Conservation (phyloP, 108 stramenopile genomes). For the Pseudonitzschia delicatissima region DNA sequence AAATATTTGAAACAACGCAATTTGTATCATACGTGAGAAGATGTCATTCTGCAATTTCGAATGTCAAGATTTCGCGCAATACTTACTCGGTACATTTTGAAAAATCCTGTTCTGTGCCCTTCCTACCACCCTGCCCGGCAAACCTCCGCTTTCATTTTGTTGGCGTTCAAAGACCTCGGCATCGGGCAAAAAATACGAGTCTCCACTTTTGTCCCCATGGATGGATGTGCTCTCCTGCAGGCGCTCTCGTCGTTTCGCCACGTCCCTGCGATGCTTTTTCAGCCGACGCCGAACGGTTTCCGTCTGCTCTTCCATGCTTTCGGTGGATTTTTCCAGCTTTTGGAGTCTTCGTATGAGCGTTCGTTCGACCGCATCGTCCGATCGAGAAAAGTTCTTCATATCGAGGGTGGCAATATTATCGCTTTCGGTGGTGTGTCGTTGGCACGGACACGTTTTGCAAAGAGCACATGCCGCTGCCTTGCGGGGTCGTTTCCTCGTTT, state of each 20-base stretch:
- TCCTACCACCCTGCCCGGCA: conserved; percentile 2
- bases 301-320: conserved; percentile 27
- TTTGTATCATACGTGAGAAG: neutral
- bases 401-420: conserved; percentile 5
- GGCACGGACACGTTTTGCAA: conserved; percentile 41
- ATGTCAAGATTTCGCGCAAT: neutral
- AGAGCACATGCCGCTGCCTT: conserved; percentile 30
- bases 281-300: conserved; percentile 35
- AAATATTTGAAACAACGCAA: neutral
- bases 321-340: conserved; percentile 42
- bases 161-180: conserved; percentile 21
- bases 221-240: neutral
- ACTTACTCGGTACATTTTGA: conserved; percentile 26
- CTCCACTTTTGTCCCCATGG: neutral
- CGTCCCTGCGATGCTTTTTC: conserved; percentile 45
- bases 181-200: conserved; percentile 36
- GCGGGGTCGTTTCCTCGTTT: conserved; percentile 12
- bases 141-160: conserved; percentile 1
- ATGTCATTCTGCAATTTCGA: neutral
- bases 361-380: conserved; percentile 39
- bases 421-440: neutral
- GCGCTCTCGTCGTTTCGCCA: conserved; percentile 17
- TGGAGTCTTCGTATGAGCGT: conserved; percentile 41
- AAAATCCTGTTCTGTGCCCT: conserved; percentile 18
- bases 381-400: conserved; percentile 23